Percentiles rank a stretch among this genome's conserved stretches.
These are phyloP conservation scores for Porcisia deanei DNA, from an alignment of 208 protist species.

Conservation along the genomic window DNA sequence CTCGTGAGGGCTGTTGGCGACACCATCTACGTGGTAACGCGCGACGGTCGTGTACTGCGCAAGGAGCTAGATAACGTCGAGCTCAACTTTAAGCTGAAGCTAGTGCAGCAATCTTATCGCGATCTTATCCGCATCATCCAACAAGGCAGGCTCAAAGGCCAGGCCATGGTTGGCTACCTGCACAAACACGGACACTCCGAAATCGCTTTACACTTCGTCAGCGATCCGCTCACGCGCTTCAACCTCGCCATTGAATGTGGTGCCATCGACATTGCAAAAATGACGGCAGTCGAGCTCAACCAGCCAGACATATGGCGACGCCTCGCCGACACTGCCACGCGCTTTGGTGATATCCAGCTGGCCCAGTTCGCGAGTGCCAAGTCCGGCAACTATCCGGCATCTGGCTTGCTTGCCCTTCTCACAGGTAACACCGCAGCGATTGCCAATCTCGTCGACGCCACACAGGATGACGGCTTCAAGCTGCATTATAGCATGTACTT, in stretches of 20 bases:
- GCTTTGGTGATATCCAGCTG: conserved; percentile 95
- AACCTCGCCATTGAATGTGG: conserved; percentile 98
- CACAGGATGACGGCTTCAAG: conserved; percentile 85
- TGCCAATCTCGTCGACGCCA: conserved; percentile 91
- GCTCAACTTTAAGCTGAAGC: conserved; percentile 96
- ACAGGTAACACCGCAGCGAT: conserved; percentile 96
- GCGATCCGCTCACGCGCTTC: conserved; percentile 96
- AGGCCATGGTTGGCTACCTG: conserved; percentile 98
- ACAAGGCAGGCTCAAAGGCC: conserved; percentile 90
- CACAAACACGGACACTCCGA: conserved; percentile 98
- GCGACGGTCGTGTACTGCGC: conserved; percentile 84
- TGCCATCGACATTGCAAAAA: conserved; percentile 94
- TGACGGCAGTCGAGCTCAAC: conserved; percentile 92
- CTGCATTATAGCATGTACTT: conserved; percentile 96
- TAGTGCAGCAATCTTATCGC: conserved; percentile 92
- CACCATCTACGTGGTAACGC: conserved; percentile 91
- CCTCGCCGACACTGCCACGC: conserved; percentile 93
- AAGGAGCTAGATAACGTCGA: conserved; percentile 94
- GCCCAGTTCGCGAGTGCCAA: conserved; percentile 96
- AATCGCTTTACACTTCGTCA: conserved; percentile 98
- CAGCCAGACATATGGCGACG: conserved; percentile 90
- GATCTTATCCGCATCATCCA: conserved; percentile 96
- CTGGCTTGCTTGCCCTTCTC: conserved; percentile 96
- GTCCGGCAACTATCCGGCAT: conserved; percentile 92
- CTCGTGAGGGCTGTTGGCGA: conserved; percentile 89